A percentile compares a stretch with the other conserved stretches of the same genome.
These are phyloP conservation scores for Pulveroboletus sp. DNA, from an alignment of 768 basidiomycete genomes.

Conservation along the genomic window DNA sequence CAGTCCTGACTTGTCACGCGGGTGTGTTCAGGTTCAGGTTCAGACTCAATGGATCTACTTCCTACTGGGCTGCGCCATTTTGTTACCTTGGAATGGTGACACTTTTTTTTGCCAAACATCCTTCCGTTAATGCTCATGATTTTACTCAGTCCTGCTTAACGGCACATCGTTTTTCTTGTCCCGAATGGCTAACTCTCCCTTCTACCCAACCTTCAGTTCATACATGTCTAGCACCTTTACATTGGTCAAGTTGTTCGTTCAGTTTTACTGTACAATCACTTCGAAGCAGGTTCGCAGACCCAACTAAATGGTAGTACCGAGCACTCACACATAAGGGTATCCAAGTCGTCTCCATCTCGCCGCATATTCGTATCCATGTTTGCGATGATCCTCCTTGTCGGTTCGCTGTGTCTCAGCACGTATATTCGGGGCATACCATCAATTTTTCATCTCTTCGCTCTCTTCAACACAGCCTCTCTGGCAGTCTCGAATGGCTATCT, in stretches of 20 bases:
- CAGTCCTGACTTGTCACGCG: neutral
- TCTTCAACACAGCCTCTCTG: neutral
- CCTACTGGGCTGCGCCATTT: conserved; percentile 1
- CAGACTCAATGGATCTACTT: neutral
- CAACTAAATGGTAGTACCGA: neutral
- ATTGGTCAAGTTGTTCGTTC: neutral
- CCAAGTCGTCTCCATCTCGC: neutral
- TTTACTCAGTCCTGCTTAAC: neutral
- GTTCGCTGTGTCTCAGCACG: neutral
- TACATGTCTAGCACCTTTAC: neutral
- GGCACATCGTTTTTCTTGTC: neutral
- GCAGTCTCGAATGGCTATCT: neutral
- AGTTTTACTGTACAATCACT: neutral
- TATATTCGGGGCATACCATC: neutral
- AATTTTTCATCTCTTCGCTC: neutral
- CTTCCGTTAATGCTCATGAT: neutral
- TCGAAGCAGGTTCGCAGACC: neutral
- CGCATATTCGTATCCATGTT: neutral
- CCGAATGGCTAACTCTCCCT: neutral
- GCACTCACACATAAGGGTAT: neutral
- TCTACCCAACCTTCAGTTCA: neutral
- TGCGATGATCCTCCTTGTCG: neutral
- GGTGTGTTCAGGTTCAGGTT: too few relatives aligned
- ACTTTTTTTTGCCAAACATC: neutral
- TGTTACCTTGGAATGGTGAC: neutral